A percentile compares a stretch with the other conserved stretches of the same genome.
These are phyloP conservation scores for Zasmidium citrigriseum DNA, from an alignment of 2,329 filamentous ascomycete species.

Conservation along the genomic window DNA sequence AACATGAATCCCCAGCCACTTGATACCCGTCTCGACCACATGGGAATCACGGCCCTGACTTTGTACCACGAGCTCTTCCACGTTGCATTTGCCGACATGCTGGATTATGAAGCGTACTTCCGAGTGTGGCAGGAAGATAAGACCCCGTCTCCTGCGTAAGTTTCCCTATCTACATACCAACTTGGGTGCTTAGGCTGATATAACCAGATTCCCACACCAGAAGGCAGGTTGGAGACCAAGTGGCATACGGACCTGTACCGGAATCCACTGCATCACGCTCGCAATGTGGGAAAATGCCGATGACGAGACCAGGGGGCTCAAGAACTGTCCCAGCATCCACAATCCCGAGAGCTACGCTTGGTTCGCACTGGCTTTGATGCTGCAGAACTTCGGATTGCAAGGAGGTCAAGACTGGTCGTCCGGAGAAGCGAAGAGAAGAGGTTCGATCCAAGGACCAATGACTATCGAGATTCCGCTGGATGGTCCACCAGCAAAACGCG, in stretches of 20 bases:
- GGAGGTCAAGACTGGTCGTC: background rate
- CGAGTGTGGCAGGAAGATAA: background rate
- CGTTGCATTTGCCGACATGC: background rate
- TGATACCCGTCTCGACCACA: background rate
- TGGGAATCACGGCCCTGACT: background rate
- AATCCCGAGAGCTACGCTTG: no score
- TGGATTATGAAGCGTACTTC: background rate
- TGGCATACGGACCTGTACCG: background rate
- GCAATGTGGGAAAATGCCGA: no score
- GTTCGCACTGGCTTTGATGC: no score
- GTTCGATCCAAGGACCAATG: background rate
- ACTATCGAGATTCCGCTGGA: background rate
- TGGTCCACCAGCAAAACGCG: background rate
- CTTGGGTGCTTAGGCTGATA: background rate
- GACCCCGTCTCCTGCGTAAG: background rate
- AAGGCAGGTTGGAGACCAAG: background rate
- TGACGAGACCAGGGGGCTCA: no score
- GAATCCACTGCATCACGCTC: background rate
- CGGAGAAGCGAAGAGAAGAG: background rate
- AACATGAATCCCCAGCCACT: background rate
- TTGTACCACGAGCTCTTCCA: background rate
- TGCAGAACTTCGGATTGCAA: no score
- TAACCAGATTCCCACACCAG: background rate
- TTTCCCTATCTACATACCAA: background rate
- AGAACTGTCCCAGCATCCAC: no score